Evolutionary conservation across 768 basidiomycete genomes (phyloP), one percentile per base, ranked within the genome.

Genomic region (Suillus tomentosus): DNA sequence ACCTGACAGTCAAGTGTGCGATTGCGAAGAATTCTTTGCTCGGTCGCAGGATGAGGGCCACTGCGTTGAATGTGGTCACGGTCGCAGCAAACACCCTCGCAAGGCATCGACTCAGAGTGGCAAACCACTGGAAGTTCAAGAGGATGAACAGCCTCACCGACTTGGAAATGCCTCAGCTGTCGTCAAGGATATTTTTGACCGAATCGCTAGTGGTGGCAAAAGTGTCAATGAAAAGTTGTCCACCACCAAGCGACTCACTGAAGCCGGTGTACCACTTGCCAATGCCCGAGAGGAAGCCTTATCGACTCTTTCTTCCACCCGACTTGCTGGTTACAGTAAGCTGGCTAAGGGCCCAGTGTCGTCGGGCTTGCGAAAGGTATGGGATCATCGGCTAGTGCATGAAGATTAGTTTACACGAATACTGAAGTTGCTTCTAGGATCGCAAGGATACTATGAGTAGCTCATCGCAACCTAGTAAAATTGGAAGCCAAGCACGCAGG

Each of bases 291-390:
- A 45, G 0, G 42, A 60, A 31, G 59, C 58, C 27, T 5, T 60
- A 4, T 36, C 40, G 1, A 39, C 58, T 5, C 27, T 60, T 2
- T 37, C 31, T 60, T 37, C 36, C 7, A 60, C 27, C 27, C 13
- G 10, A 13, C 17, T 43, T 27, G 31, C 58, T 27, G 22, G 24
- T 9, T 60, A 60, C n/a, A 40, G 43, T n/a, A 60, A 60, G 9
- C 17, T 60, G 58, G 58, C 58, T 10, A 39, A 43, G 27, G 58
- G 58, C n/a, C 58, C 58, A 2, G 43, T 5, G 7, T 40, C 58
- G 17, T 42, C 31, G 11, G 58, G 58, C 11, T 17, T 31, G 13
- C 22, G 8, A 3, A 60, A 60, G 58, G 58, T 60, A 27, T 14
- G 58, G 43, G n/a, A 48, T 22, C 10, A 5, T 5, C 0, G 13